These are phyloP conservation scores for Penicillium frequentans DNA, from an alignment of 2,329 filamentous ascomycete genomes.

Conservation along the genomic window DNA sequence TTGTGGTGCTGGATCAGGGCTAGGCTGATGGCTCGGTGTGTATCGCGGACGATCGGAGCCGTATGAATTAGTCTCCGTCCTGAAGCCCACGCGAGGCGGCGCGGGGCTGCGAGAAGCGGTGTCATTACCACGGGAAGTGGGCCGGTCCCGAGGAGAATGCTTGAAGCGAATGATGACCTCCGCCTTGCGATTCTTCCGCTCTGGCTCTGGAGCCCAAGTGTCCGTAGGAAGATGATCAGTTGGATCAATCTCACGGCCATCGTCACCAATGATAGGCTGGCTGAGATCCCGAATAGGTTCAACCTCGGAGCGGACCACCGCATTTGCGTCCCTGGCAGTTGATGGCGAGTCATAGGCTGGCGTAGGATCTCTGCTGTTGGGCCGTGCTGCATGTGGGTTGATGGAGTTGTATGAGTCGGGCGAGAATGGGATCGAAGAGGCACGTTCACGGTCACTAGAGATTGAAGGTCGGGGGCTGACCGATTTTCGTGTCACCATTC, in stretches of 20 bases:
- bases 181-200: slow-evolving; percentile 54
- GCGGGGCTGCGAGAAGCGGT: slow-evolving; percentile 9
- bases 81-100: slow-evolving; percentile 27
- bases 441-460: slow-evolving; percentile 39
- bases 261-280: slow-evolving; percentile 62
- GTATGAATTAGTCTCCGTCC: slow-evolving; percentile 14
- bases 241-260: slow-evolving; percentile 65
- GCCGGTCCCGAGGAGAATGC: slow-evolving; percentile 30
- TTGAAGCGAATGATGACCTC: slow-evolving; percentile 51
- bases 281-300: slow-evolving; percentile 43
- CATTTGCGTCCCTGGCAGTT: slow-evolving; percentile 41
- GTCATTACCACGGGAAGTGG: slow-evolving; percentile 23
- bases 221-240: slow-evolving; percentile 65
- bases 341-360: slow-evolving; percentile 40
- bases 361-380: slow-evolving; percentile 33
- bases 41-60: slow-evolving; percentile 16
- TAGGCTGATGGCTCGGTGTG: slow-evolving; percentile 17
- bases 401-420: slow-evolving; percentile 62
- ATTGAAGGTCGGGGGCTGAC: slow-evolving; percentile 56
- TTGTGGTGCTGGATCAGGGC: slow-evolving; percentile 21
- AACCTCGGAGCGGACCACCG: slow-evolving; percentile 37
- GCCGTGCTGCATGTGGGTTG: slow-evolving; percentile 50
- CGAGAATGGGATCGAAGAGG: slow-evolving; percentile 55
- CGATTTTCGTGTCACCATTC: slow-evolving; percentile 52
- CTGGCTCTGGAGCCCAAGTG: slow-evolving; percentile 66